These are phyloP conservation scores for Paragyromitra xinjiangensis DNA, from an alignment of 495 filamentous ascomycete genomes.

Conservation along the genomic window DNA sequence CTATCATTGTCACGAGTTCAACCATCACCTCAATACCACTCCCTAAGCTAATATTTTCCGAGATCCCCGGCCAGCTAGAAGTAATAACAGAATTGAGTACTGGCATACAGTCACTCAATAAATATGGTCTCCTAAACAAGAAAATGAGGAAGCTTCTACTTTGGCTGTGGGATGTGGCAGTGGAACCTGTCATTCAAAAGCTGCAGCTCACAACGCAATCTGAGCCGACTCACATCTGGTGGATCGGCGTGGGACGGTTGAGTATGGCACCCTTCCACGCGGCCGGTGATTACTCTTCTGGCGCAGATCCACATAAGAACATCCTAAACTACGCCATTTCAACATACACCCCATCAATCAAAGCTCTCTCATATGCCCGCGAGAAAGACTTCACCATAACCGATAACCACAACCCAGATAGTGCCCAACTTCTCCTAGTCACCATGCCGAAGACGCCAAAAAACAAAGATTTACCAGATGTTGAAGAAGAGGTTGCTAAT, in stretches of 20 bases:
- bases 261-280: no score
- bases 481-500: no score
- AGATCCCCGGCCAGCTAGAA: not conserved
- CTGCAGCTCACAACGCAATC: constrained; percentile 7
- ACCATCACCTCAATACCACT: constrained; percentile 21
- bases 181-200: constrained; percentile 30
- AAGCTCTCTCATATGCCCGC: constrained; percentile 40
- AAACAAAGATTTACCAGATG: no score
- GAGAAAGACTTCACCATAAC: constrained; percentile 16
- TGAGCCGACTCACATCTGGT: no score
- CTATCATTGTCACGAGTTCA: constrained; percentile 44
- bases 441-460: no score
- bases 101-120: not conserved
- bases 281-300: not conserved
- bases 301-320: constrained; percentile 32
- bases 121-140: constrained; percentile 11
- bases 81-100: not conserved
- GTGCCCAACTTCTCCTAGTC: no score
- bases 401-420: no score
- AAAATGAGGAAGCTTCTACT: constrained; percentile 31
- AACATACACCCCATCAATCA: constrained; percentile 54
- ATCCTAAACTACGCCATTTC: constrained; percentile 43
- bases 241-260: no score
- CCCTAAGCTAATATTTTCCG: not conserved
- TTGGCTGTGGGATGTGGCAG: constrained; percentile 44